A percentile compares a stretch with the other conserved stretches of the same genome.
Conservation (phyloP, 345 rosid genomes). For the Citrus sinensis region DNA sequence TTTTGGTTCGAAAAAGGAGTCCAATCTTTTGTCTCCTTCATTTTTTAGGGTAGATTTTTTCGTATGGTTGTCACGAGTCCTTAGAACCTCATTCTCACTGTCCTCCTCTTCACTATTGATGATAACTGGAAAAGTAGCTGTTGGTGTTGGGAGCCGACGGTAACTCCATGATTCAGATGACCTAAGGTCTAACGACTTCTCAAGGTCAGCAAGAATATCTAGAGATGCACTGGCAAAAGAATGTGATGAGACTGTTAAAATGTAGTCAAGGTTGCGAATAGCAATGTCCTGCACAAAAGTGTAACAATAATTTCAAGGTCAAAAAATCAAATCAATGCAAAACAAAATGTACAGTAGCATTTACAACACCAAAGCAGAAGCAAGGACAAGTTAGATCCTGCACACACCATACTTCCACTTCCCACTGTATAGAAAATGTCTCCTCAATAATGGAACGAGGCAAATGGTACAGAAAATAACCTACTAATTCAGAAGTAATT, state of each 20-base stretch:
- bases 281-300: constrained; percentile 67
- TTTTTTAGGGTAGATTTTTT: constrained; percentile 18
- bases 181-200: constrained; percentile 68
- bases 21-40: constrained; percentile 36
- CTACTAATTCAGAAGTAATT: neutral
- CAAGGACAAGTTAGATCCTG: neutral
- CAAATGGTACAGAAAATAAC: neutral
- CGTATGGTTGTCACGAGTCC: constrained; percentile 55
- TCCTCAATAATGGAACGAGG: no score
- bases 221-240: constrained; percentile 65
- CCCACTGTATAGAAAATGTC: no score
- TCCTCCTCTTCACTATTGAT: constrained; percentile 84
- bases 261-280: constrained; percentile 82
- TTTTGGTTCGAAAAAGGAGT: constrained; percentile 58
- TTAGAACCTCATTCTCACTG: constrained; percentile 51
- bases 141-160: constrained; percentile 81
- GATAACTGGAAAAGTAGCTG: constrained; percentile 76
- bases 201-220: constrained; percentile 76
- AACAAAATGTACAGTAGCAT: neutral
- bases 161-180: constrained; percentile 91
- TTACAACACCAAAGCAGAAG: neutral
- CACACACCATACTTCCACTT: neutral
- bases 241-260: constrained; percentile 62
- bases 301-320: constrained; percentile 9
- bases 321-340: neutral